phyloP scores from a whole-genome alignment of 2,329 filamentous ascomycete genomes.

The Amylocarpus encephaloides region DNA sequence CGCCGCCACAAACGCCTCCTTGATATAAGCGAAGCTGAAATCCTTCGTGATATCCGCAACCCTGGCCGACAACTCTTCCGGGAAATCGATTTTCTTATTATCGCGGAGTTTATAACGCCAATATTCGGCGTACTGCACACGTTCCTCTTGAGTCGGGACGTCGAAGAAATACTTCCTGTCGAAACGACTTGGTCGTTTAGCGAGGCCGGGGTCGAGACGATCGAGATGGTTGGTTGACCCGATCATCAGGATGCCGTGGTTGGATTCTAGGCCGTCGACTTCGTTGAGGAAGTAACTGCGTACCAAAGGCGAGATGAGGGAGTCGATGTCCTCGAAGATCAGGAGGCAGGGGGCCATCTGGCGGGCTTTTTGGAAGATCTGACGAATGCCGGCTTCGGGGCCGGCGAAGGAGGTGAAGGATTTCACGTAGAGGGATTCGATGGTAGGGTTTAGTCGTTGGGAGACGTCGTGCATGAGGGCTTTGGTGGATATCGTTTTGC shows the following conservation, averaged over 20 bases:
- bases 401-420: slow-evolving; percentile 43
- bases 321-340: slow-evolving; percentile 67
- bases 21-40: slow-evolving; percentile 66
- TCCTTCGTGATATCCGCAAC: slow-evolving; percentile 55
- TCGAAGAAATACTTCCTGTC: slow-evolving; percentile 62
- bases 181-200: slow-evolving; percentile 59
- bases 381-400: slow-evolving; percentile 46
- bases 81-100: slow-evolving; percentile 55
- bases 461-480: slow-evolving; percentile 47
- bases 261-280: slow-evolving; percentile 61
- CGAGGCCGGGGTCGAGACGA: slow-evolving; percentile 58
- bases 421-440: slow-evolving; percentile 55
- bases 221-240: slow-evolving; percentile 62
- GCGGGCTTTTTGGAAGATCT: slow-evolving; percentile 54
- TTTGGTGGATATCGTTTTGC: slow-evolving; percentile 66
- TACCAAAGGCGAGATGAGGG: slow-evolving; percentile 52
- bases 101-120: slow-evolving; percentile 52
- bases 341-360: slow-evolving; percentile 61
- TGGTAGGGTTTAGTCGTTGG: slow-evolving; percentile 48
- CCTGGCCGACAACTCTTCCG: slow-evolving; percentile 48
- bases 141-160: slow-evolving; percentile 47
- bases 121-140: slow-evolving; percentile 53
- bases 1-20: slow-evolving; percentile 61
- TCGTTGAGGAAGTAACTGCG: slow-evolving; percentile 68
- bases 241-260: slow-evolving; percentile 66